Conservation (phyloP, 805 yeast species). For the Pichia phayaonensis region DNA sequence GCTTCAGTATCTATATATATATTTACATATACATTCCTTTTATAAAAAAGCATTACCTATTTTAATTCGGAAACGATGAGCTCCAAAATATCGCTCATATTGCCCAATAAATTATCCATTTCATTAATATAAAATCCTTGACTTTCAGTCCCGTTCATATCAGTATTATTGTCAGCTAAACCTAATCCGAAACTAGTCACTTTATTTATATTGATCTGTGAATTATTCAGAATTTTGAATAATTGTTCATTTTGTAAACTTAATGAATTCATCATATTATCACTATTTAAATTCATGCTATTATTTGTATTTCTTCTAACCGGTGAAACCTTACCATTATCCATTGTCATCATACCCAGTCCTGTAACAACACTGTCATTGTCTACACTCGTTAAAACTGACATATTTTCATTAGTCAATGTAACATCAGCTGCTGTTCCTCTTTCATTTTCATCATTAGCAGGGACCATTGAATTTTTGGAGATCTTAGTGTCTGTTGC, state of each 20-base stretch:
- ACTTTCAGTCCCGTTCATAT: not conserved
- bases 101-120: conserved; percentile 5
- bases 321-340: conserved; percentile 7
- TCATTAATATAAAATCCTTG: conserved; percentile 6
- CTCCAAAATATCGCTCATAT: conserved; percentile 2
- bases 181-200: not conserved
- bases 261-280: not conserved
- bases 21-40: too few species aligned
- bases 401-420: not conserved
- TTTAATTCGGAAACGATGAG: conserved; percentile 1
- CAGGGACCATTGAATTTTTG: not conserved
- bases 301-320: not conserved
- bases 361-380: conserved; percentile 5
- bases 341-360: conserved; percentile 9
- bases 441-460: not conserved
- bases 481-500: not conserved
- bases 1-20: not conserved
- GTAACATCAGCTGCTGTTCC: not conserved
- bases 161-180: not conserved
- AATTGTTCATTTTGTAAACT: not conserved
- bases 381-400: not conserved
- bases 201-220: conserved; percentile 4
- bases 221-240: not conserved
- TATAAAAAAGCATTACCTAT: not conserved
- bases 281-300: not conserved